Evolutionary conservation across 2,329 filamentous ascomycete genomes (phyloP), one percentile per base, ranked within the genome.

Genomic region (Acephala macrosclerotiorum): DNA sequence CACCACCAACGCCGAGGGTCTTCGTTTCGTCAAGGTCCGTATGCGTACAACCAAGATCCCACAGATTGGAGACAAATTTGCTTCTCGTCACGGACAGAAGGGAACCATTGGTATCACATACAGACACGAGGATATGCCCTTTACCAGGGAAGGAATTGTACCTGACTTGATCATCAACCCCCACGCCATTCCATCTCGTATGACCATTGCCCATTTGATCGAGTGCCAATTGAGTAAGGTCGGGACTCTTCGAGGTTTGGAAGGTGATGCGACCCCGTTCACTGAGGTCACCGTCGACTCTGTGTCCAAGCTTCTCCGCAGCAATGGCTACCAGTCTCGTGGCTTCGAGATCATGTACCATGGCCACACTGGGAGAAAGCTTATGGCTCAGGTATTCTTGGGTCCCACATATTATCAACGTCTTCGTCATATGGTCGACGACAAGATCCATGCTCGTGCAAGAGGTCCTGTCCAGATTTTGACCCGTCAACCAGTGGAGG

Each of bases 201-300:
- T 99, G 96, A 99, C 96, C 2, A 99, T 99, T 89, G 96, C 96
- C 74, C 96, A 99, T 85, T 94, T 99, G 87, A 97, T 99, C 78
- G 96, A 99, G 84, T 99, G 96, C 86, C 87, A 98, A 73, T 87
- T 99, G 64, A 97, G 93, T 78, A 99, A 99, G 79, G 96, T 99
- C 40, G 93, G 94, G 1, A 92, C 96, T 2, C 85, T 99, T 25
- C 92, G 94, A 79, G 96, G 96, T 51, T 92, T 94, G 80, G 96
- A 99, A 82, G 96, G 96, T 74, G 96, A 99, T 75, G 96, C 96
- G 1, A 99, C 96, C 0, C 96, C 96, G 0, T 99, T 99, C 78
- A 98, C 96, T 11, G 95, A 97, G 73, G 94, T 99, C 68, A 99
- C 96, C 0, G 95, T 99, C 67, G 94, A 97, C 74, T 93, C 92